Evolutionary conservation across 2,329 filamentous ascomycete species (phyloP).

Genomic region (Domatiomyces catenatus): DNA sequence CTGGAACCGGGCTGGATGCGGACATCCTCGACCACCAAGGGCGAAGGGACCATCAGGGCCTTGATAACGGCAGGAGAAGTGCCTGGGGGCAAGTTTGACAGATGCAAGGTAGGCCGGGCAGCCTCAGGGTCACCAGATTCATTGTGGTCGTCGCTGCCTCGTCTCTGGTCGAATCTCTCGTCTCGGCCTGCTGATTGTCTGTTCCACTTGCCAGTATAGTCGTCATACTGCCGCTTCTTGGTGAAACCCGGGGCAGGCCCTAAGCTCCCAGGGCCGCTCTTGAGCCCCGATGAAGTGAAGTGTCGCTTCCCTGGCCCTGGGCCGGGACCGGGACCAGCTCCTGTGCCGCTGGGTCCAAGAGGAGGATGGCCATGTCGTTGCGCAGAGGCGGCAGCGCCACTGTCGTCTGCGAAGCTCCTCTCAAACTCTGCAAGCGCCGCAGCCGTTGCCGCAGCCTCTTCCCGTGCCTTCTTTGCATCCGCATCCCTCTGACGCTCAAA

Average conservation of each 20-base stretch:
- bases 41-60: slow-evolving; percentile 32
- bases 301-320: slow-evolving; percentile 44
- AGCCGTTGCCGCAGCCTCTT: slow-evolving; percentile 64
- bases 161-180: slow-evolving; percentile 1
- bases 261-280: slow-evolving; percentile 48
- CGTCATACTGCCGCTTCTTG: slow-evolving; percentile 41
- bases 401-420: slow-evolving; percentile 46
- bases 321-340: slow-evolving; percentile 18
- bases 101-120: slow-evolving; percentile 40
- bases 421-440: slow-evolving; percentile 79
- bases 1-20: slow-evolving; percentile 44
- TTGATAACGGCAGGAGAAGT: slow-evolving; percentile 37
- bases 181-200: neutral
- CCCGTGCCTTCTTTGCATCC: slow-evolving; percentile 70
- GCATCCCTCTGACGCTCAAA: slow-evolving; percentile 83
- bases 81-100: slow-evolving; percentile 38
- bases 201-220: slow-evolving; percentile 5
- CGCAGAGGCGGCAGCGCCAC: slow-evolving; percentile 12
- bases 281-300: slow-evolving; percentile 33
- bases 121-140: slow-evolving; percentile 21
- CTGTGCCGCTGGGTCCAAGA: slow-evolving; percentile 22
- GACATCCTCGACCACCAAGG: slow-evolving; percentile 54
- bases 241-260: slow-evolving; percentile 38
- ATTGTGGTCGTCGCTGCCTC: slow-evolving; percentile 6
- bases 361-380: slow-evolving; percentile 16